Evolutionary conservation across 2,329 filamentous ascomycete genomes (phyloP), one percentile per base, ranked within the genome.

Genomic region (Colletotrichum sp.): DNA sequence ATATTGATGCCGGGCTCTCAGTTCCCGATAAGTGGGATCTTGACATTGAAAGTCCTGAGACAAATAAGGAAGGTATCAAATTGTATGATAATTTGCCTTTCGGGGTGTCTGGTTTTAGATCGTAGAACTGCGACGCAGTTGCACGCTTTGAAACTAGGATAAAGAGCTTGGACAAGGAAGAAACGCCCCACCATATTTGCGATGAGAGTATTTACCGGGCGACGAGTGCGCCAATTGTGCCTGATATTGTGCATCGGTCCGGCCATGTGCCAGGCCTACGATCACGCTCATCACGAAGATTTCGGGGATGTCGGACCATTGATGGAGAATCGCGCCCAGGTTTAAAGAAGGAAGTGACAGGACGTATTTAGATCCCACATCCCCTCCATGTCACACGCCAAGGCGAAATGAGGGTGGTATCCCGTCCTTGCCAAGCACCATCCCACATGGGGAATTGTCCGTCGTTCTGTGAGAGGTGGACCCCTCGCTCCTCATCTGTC

Each of bases 401-500:
- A 49, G 39, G 1, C 39, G 0, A 12, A 59, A 9, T 0, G 13
- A 59, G 55, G 21, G 13, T 59, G 7, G 26, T 15, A 59, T 24
- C 21, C 55, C 21, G 55, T 59, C 7, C 1, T 13, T 59, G 55
- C 21, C 55, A 59, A 28, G 55, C 55, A 59, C 55, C 55, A 15
- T 59, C 55, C 55, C 55, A 28, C 55, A 59, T 59, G 21, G 7
- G 55, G 55, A 28, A 59, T 24, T 16, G 21, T 28, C 21, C 21
- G 55, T 59, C 13, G 21, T 59, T 10, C 26, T 59, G 21, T 28
- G 55, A 28, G 55, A 59, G 26, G 55, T 59, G 21, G 55, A 59
- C 55, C 16, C 55, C n/a, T 24, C 32, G 21, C 21, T 66, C 36
- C 24, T 44, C 63, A 66, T 66, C 36, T 66, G 34, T 66, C 63